These are phyloP conservation scores for Crithidia thermophila DNA, from an alignment of 208 protist genomes.

Conservation along the genomic window DNA sequence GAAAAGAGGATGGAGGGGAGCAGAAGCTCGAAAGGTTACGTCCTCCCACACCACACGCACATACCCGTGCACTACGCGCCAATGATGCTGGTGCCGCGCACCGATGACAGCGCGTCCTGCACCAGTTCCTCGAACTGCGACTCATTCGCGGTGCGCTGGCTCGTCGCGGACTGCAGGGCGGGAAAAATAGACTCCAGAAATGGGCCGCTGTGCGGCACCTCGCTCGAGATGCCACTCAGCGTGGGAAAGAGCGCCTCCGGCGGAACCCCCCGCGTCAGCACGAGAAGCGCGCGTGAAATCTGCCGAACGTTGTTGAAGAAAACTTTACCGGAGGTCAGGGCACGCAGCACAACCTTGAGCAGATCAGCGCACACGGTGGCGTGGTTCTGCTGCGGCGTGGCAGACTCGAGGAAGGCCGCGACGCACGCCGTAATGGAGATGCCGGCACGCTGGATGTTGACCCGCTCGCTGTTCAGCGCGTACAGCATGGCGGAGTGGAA, in stretches of 20 bases:
- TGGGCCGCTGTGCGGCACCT: slow-evolving; percentile 14
- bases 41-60: background rate
- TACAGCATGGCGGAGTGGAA: slow-evolving; percentile 79
- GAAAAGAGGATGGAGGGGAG: too few species aligned
- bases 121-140: slow-evolving; percentile 40
- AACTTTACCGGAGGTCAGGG: slow-evolving; percentile 29
- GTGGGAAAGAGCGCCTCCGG: slow-evolving; percentile 8
- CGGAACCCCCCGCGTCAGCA: slow-evolving; percentile 19
- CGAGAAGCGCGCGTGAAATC: slow-evolving; percentile 33
- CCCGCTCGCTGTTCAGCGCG: slow-evolving; percentile 49
- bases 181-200: slow-evolving; percentile 34
- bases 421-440: slow-evolving; percentile 52
- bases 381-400: slow-evolving; percentile 9
- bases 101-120: slow-evolving; percentile 39
- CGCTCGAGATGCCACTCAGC: slow-evolving; percentile 20
- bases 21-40: background rate
- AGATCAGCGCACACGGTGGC: slow-evolving; percentile 29
- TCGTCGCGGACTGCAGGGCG: slow-evolving; percentile 17
- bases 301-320: slow-evolving; percentile 32
- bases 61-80: slow-evolving; percentile 5
- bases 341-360: slow-evolving; percentile 35
- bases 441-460: slow-evolving; percentile 66
- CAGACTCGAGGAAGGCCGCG: slow-evolving; percentile 40
- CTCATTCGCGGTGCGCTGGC: slow-evolving; percentile 1
- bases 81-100: slow-evolving; percentile 41